Base-by-base conservation (phyloP, 495 filamentous ascomycete genomes). In the Bathelium albidoporum region DNA sequence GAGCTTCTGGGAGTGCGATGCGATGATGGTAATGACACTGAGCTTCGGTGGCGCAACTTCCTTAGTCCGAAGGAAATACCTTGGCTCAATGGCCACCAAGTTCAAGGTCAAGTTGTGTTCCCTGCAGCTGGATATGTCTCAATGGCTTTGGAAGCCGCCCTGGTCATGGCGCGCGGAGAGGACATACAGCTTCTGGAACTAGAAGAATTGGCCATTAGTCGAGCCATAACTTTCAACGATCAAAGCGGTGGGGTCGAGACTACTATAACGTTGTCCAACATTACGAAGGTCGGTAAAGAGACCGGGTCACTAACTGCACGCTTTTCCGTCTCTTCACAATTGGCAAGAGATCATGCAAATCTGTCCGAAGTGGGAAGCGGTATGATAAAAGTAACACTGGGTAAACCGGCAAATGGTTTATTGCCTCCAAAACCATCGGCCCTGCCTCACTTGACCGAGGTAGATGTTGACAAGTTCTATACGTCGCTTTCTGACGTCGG, bases 101-200 rank as follows among this genome's bases (percentile, higher is more conserved):
- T 81, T 0, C 74, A 77, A 28, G 72, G 71, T 0, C 69, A 73
- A 29, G 60, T 68, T 44, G 64, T 80, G 1, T 78, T 77, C 45
- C 78, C 78, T 4, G 76, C 68, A 24, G 75, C 76, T 1, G 77
- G 74, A 0, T 79, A 74, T 64, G 55, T 80, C 3, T 59, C 71
- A 3, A 79, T 77, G 75, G 76, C 73, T 0, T 67, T 78, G 20
- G 76, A 79, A 63, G 77, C 75, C 14, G 44, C 20, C 12, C 14
- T 16, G 44, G 18, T 16, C 5, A 10, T 16, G 11, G 12, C 12
- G 12, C 5, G 18, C 5, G 44, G 20, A 5, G 5, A 20, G 44
- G 20, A 22, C 9, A 20, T 49, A 10, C 9, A 49, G 20, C 20
- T 49, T 16, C 5, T 49, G 5, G 44, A 49, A 49, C 14, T 49